These are phyloP conservation scores for Ichthyophthirius multifiliis DNA, from an alignment of 169 alveolate genomes.

Conservation along the genomic window DNA sequence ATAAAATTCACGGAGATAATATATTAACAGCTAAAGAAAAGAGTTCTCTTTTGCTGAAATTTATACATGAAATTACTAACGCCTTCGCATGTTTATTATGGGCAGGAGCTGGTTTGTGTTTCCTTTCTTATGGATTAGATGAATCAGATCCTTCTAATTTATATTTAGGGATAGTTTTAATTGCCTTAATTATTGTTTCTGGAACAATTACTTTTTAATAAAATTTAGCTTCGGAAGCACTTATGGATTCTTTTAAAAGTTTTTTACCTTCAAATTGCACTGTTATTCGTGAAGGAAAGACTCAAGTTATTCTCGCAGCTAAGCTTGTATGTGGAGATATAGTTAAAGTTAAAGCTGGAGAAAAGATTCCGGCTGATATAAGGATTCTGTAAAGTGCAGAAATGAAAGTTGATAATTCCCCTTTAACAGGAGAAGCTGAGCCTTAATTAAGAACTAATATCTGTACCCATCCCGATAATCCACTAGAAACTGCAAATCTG, in stretches of 20 bases:
- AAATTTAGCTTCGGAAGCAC: slow-evolving; percentile 57
- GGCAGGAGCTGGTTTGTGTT: slow-evolving; percentile 77
- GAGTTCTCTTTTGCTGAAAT: neutral
- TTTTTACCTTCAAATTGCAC: slow-evolving; percentile 59
- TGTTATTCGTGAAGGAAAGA: slow-evolving; percentile 67
- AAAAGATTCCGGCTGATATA: slow-evolving; percentile 79
- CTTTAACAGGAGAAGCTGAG: slow-evolving; percentile 79
- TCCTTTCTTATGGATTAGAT: slow-evolving; percentile 64
- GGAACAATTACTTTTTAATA: slow-evolving; percentile 59
- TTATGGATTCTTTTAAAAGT: slow-evolving; percentile 75
- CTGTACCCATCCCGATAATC: slow-evolving; percentile 44
- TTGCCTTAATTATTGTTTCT: slow-evolving; percentile 57
- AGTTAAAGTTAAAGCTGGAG: slow-evolving; percentile 67
- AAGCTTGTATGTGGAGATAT: slow-evolving; percentile 74
- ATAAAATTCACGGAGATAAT: neutral
- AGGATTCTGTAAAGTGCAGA: slow-evolving; percentile 55
- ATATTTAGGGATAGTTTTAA: slow-evolving; percentile 72
- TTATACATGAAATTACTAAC: neutral
- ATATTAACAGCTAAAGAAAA: neutral
- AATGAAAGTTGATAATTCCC: slow-evolving; percentile 76
- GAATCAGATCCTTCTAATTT: slow-evolving; percentile 48
- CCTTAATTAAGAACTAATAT: slow-evolving; percentile 40
- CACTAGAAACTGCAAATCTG: slow-evolving; percentile 56
- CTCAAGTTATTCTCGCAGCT: slow-evolving; percentile 37
- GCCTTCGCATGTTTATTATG: slow-evolving; percentile 70